Percentiles rank a stretch among this genome's conserved stretches.
Conservation (phyloP, 352 stramenopile genomes). For the Pythium coloratum region DNA sequence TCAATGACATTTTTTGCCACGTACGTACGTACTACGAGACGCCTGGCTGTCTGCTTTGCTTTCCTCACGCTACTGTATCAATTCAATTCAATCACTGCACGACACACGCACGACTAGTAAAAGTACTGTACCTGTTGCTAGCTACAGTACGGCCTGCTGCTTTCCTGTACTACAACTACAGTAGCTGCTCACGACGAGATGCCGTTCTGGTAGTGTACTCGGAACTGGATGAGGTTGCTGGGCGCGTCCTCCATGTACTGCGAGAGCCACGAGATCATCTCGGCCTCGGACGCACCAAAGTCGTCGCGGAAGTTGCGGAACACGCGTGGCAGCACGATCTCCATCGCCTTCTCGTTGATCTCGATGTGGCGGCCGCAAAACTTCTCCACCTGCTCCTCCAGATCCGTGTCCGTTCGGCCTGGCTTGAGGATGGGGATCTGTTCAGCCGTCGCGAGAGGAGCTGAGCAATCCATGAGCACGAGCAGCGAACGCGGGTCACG, state of each 20-base stretch:
- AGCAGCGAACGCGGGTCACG: constrained; percentile 81
- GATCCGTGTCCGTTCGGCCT: constrained; percentile 79
- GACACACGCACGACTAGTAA: neutral
- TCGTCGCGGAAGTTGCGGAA: constrained; percentile 86
- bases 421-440: constrained; percentile 81
- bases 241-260: constrained; percentile 84
- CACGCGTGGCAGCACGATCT: constrained; percentile 71
- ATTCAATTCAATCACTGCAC: neutral
- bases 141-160: too few relatives aligned
- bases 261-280: constrained; percentile 85
- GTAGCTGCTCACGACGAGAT: constrained; percentile 53
- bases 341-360: constrained; percentile 49
- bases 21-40: neutral
- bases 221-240: constrained; percentile 72
- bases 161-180: neutral
- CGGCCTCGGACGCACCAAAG: constrained; percentile 78
- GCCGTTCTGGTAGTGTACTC: constrained; percentile 66
- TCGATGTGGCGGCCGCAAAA: constrained; percentile 70
- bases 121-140: neutral
- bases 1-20: constrained; percentile 7
- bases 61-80: neutral
- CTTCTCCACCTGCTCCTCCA: constrained; percentile 81
- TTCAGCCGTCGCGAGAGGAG: constrained; percentile 53
- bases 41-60: neutral
- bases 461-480: constrained; percentile 75